These are phyloP conservation scores for Leccinellum luteum DNA, from an alignment of 768 basidiomycete genomes.

Conservation along the genomic window DNA sequence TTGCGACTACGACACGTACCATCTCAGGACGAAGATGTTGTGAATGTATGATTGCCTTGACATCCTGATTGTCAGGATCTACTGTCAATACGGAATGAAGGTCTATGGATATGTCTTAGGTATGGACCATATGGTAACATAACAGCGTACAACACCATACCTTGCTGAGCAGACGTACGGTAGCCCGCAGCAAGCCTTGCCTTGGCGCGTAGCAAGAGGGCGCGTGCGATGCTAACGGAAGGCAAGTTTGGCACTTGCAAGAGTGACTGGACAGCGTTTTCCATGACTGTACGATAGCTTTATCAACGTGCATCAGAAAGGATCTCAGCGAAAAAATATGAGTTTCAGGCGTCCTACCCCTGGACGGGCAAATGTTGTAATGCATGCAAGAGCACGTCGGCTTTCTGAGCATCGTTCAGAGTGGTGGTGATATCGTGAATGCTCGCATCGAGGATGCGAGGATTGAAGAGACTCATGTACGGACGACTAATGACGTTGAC, in stretches of 20 bases:
- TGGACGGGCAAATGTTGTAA: slow-evolving; percentile 77
- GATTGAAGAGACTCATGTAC: slow-evolving; percentile 65
- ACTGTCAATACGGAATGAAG: slow-evolving; percentile 59
- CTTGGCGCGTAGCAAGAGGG: slow-evolving; percentile 66
- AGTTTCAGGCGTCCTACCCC: slow-evolving; percentile 41
- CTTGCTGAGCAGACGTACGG: slow-evolving; percentile 63
- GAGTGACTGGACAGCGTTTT: slow-evolving; percentile 74
- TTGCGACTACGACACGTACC: slow-evolving; percentile 32
- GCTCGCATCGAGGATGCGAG: slow-evolving; percentile 73
- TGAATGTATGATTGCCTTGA: slow-evolving; percentile 56
- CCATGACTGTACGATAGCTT: slow-evolving; percentile 59
- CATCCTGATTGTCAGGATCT: slow-evolving; percentile 71
- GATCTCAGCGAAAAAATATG: slow-evolving; percentile 4
- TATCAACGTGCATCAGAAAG: slow-evolving; percentile 7
- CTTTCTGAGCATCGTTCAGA: slow-evolving; percentile 64
- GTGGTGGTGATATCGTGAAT: slow-evolving; percentile 63
- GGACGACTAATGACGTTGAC: background rate
- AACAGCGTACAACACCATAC: slow-evolving; percentile 29
- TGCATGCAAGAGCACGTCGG: slow-evolving; percentile 72
- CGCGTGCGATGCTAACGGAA: slow-evolving; percentile 52
- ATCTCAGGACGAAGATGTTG: slow-evolving; percentile 53
- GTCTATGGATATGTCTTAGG: slow-evolving; percentile 40
- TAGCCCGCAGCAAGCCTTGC: slow-evolving; percentile 58
- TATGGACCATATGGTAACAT: background rate
- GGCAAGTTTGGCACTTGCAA: slow-evolving; percentile 54